A percentile compares a stretch with the other conserved stretches of the same genome.
Conservation (phyloP, 768 basidiomycete species). For the Lentinus brumalis region DNA sequence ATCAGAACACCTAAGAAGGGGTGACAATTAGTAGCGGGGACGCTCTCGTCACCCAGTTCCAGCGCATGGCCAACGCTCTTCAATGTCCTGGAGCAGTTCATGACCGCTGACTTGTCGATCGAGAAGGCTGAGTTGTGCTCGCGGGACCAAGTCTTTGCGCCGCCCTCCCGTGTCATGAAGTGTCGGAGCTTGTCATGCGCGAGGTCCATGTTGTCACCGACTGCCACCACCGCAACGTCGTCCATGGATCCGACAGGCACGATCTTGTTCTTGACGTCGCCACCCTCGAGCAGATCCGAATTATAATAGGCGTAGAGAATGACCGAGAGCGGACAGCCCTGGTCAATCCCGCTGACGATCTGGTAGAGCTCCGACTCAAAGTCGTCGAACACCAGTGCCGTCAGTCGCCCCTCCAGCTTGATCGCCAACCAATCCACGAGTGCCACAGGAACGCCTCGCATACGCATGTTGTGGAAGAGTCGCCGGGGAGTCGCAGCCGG, state of each 20-base stretch:
- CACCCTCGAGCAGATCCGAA: slow-evolving; percentile 21
- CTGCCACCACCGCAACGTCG: slow-evolving; percentile 14
- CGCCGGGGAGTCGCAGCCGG: slow-evolving; percentile 5
- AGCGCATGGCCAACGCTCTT: slow-evolving; percentile 10
- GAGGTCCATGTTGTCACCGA: slow-evolving; percentile 4
- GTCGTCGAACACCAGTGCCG: slow-evolving; percentile 28
- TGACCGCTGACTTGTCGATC: slow-evolving; percentile 20
- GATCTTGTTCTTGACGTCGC: slow-evolving; percentile 15
- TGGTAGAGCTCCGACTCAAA: slow-evolving; percentile 19
- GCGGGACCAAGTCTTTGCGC: slow-evolving; percentile 30
- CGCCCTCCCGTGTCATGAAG: slow-evolving; percentile 20
- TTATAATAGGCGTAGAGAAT: slow-evolving; percentile 37
- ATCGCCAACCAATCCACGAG: slow-evolving; percentile 17
- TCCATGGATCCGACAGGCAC: slow-evolving; percentile 19
- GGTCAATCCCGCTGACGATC: slow-evolving; percentile 31
- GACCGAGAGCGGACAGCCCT: slow-evolving; percentile 35
- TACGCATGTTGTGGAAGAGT: slow-evolving; percentile 19
- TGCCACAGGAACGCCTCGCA: slow-evolving; percentile 15
- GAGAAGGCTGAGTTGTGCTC: slow-evolving; percentile 31
- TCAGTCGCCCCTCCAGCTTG: slow-evolving; percentile 20
- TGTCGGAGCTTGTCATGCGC: slow-evolving; percentile 6
- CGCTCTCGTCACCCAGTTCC: slow-evolving; percentile 5
- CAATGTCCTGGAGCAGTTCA: slow-evolving; percentile 3
- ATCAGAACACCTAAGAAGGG: slow-evolving; percentile 36
- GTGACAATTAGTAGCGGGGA: slow-evolving; percentile 10